Base-by-base conservation (phyloP, 2,329 filamentous ascomycete genomes). In the Coleophoma cylindrospora region DNA sequence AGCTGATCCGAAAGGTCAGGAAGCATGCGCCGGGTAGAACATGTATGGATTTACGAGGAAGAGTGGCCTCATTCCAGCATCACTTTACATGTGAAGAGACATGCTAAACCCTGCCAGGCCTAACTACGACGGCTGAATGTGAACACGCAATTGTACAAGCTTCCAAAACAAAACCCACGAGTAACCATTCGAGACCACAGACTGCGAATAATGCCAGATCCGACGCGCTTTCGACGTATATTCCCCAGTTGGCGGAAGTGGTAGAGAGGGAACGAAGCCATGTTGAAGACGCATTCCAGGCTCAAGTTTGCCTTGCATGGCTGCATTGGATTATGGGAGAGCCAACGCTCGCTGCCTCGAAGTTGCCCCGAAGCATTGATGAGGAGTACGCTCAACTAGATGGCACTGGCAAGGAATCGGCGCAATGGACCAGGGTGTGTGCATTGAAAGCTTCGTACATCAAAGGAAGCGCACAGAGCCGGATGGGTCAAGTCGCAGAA, bases 1-100 rank as follows among this genome's bases (percentile, higher is more conserved):
- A 97, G 72, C 79, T 95, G 56, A 85, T 94, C 62, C 84, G 92
- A 67, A 99, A 99, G 71, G 80, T 97, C 63, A 87, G 87, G 64
- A 97, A 99, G 70, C 92, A 99, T 78, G 89, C 91, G 61, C 86
- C 91, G 38, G 81, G 88, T 54, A 82, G 89, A 68, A 81, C 81
- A 70, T 96, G 92, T 96, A 85, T 61, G 81, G 66, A 50, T 6
- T 10, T 27, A 10, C 27, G 7, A 27, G 27, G 27, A 27, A 10
- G 27, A 27, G 9, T 8, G 27, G 27, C 27, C 27, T 27, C 27
- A 7, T 27, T 27, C 27, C 9, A 27, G 27, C 27, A 27, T 27
- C 27, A 27, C 27, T 10, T 27, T 27, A 27, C 27, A 27, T 27
- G 9, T 27, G 27, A 27, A 27, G 27, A 27, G 27, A 27, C 27